Evolutionary conservation across 139 green algal genomes (phyloP).

Genomic region (Chloropicon primus): DNA sequence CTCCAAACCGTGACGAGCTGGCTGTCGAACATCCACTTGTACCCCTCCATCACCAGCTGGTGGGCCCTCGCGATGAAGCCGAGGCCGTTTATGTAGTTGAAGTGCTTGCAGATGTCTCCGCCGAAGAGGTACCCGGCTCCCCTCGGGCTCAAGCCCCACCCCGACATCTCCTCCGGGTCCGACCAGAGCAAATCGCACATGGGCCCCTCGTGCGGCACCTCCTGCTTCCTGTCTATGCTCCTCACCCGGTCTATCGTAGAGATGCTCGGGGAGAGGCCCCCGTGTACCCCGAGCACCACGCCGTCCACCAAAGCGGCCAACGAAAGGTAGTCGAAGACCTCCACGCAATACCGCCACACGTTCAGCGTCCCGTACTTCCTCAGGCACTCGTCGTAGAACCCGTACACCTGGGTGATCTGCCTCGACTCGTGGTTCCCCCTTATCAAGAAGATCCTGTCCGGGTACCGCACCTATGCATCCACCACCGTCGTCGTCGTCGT

Average conservation of each 20-base stretch:
- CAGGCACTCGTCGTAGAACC: slow-evolving; percentile 98
- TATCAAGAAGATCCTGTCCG: slow-evolving; percentile 44
- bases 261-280: slow-evolving; percentile 86
- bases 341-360: slow-evolving; percentile 96
- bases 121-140: slow-evolving; percentile 95
- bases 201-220: slow-evolving; percentile 41
- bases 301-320: slow-evolving; percentile 83
- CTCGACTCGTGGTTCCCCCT: slow-evolving; percentile 40
- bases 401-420: slow-evolving; percentile 72
- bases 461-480: slow-evolving; percentile 31
- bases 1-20: slow-evolving; percentile 95
- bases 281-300: slow-evolving; percentile 89
- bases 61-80: slow-evolving; percentile 83
- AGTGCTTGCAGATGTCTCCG: slow-evolving; percentile 59
- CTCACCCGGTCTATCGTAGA: slow-evolving; percentile 87
- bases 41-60: slow-evolving; percentile 99
- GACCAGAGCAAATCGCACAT: slow-evolving; percentile 96
- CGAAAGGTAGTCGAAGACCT: slow-evolving; percentile 96
- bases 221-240: slow-evolving; percentile 94
- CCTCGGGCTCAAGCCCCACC: slow-evolving; percentile 75
- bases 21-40: slow-evolving; percentile 97
- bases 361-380: slow-evolving; percentile 95
- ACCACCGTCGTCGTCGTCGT: too few relatives aligned
- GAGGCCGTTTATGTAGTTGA: slow-evolving; percentile 72
- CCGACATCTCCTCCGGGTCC: slow-evolving; percentile 95